A percentile compares a stretch with the other conserved stretches of the same genome.
Conservation (phyloP, 306 rosid genomes). For the Lotus japonicus region DNA sequence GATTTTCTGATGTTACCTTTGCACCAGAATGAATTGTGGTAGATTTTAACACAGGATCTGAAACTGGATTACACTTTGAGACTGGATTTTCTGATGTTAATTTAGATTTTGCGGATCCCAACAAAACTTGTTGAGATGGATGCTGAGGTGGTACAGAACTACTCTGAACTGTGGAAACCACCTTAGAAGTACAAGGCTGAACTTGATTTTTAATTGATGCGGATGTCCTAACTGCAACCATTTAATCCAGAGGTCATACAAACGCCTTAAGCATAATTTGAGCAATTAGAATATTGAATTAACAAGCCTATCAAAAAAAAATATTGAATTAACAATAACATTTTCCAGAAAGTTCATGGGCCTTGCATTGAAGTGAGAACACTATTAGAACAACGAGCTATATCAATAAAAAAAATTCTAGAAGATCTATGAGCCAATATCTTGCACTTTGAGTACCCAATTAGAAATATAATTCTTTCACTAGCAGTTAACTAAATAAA, state of each 20-base stretch:
- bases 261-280: background rate
- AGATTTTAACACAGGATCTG: conserved; percentile 43
- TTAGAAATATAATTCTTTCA: background rate
- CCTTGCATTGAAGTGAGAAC: background rate
- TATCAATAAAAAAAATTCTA: background rate
- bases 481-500: background rate
- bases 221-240: conserved; percentile 35
- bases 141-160: conserved; percentile 24
- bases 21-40: conserved; percentile 63
- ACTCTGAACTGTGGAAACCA: conserved; percentile 21
- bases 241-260: conserved; percentile 6
- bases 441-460: background rate
- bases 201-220: conserved; percentile 26
- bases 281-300: background rate
- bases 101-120: conserved; percentile 36
- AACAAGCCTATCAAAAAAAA: too few species aligned
- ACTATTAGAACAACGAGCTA: background rate
- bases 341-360: background rate
- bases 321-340: background rate
- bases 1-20: conserved; percentile 40
- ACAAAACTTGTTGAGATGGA: conserved; percentile 37
- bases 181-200: conserved; percentile 27
- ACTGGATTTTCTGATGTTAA: conserved; percentile 32
- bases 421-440: background rate
- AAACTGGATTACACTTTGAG: conserved; percentile 28